Base-by-base conservation (phyloP, 2,329 filamentous ascomycete species). In the Plectosphaerella plurivora region DNA sequence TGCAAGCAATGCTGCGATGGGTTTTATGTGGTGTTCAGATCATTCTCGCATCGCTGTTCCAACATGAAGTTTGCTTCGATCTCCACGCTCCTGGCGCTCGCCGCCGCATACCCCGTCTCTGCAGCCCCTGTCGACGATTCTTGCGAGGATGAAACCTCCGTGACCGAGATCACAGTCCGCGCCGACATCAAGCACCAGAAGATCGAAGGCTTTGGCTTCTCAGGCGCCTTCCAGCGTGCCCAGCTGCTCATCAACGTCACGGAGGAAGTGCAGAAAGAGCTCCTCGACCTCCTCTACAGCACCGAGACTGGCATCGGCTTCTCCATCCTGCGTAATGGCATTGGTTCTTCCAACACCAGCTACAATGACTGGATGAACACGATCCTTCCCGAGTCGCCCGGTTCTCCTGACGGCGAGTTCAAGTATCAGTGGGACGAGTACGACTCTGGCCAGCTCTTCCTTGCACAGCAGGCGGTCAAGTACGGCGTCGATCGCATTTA, bases 401-500 rank as follows among this genome's bases (percentile, higher is more conserved):
- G 68, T 6, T 57, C 54, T 6, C 65, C 66, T 2, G 54, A 49
- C 1, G 60, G 58, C 9, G 46, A 55, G 14, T 65, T 62, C 7
- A 53, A 57, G 2, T 71, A 71, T 45, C 55, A 57, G 3, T 70
- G 66, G 66, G 68, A 69, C 48, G 55, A 52, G 11, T 63, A 63
- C 22, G 65, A 72, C 50, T 62, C 60, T 15, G 68, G 68, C 16
- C 73, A 76, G 61, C 60, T 76, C 10, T 75, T 68, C 61, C 58
- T 78, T 16, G 68, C 70, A 12, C 62, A 74, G 57, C 66, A 73
- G 55, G 73, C 63, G 4, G 56, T 55, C 14, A 48, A 47, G 45
- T 47, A 46, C 35, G 74, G 73, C 1, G 68, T 77, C 1, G 66
- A 65, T 8, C 70, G 64, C 2, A 70, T 78, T 54, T 78, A 78